phyloP scores from a whole-genome alignment of 805 yeast genomes.

The Barnettozyma siamensis region DNA sequence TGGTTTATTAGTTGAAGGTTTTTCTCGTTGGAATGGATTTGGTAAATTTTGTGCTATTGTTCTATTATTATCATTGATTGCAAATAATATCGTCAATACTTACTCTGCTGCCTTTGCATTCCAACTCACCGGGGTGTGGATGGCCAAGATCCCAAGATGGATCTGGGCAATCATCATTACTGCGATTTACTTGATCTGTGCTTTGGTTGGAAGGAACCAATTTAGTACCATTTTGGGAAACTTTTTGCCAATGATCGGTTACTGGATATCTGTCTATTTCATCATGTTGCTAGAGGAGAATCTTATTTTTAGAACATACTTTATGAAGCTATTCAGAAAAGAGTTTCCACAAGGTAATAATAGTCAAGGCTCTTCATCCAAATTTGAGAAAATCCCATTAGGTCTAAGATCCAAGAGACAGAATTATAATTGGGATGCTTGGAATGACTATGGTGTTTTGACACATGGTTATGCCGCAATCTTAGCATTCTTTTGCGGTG shows the following conservation, averaged over 20 bases:
- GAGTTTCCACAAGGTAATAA: slow-evolving; percentile 32
- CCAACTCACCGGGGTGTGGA: slow-evolving; percentile 51
- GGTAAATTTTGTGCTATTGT: slow-evolving; percentile 73
- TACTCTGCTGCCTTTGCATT: slow-evolving; percentile 79
- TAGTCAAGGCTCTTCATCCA: not conserved
- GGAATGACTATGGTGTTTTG: slow-evolving; percentile 58
- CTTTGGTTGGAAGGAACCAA: slow-evolving; percentile 69
- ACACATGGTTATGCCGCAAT: slow-evolving; percentile 73
- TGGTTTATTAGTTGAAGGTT: slow-evolving; percentile 62
- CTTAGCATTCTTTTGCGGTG: slow-evolving; percentile 59
- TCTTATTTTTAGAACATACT: slow-evolving; percentile 52
- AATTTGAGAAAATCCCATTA: slow-evolving; percentile 3
- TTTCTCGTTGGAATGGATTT: slow-evolving; percentile 63
- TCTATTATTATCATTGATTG: slow-evolving; percentile 66
- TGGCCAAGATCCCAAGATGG: slow-evolving; percentile 73
- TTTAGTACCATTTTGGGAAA: slow-evolving; percentile 71
- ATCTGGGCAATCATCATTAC: slow-evolving; percentile 62
- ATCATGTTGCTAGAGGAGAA: slow-evolving; percentile 70
- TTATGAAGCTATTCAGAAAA: slow-evolving; percentile 36
- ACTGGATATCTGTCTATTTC: slow-evolving; percentile 82
- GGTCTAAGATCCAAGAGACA: slow-evolving; percentile 27
- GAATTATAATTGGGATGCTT: slow-evolving; percentile 65
- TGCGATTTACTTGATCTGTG: slow-evolving; percentile 57
- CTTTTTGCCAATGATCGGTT: slow-evolving; percentile 86
- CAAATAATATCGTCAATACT: slow-evolving; percentile 76